Evolutionary conservation across 1,284 basidiomycete genomes (phyloP).

Genomic region (Ustilago curta): DNA sequence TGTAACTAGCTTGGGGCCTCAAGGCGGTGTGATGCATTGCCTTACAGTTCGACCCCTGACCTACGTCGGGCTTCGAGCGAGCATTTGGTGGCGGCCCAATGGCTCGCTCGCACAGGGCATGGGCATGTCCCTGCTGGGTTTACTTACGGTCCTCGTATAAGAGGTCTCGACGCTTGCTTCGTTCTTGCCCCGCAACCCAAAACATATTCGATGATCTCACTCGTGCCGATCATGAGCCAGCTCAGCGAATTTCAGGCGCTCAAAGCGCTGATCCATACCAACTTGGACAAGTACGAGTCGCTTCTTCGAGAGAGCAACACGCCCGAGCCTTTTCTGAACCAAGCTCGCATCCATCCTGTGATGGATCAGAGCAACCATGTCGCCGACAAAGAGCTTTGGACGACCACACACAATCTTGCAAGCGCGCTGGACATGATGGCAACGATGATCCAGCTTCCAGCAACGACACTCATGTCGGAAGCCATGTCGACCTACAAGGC

Average conservation of each 20-base stretch:
- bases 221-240: slow-evolving; percentile 5
- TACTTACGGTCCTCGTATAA: not conserved
- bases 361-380: slow-evolving; percentile 19
- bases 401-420: slow-evolving; percentile 9
- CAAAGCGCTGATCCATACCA: slow-evolving; percentile 25
- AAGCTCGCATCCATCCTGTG: slow-evolving; percentile 20
- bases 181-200: too few species aligned
- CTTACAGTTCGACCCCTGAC: not conserved
- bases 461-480: slow-evolving; percentile 21
- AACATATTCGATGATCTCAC: too few species aligned
- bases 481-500: slow-evolving; percentile 26
- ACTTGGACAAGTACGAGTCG: slow-evolving; percentile 28
- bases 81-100: not conserved
- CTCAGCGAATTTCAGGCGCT: slow-evolving; percentile 33
- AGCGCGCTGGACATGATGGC: slow-evolving; percentile 42
- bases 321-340: slow-evolving; percentile 26
- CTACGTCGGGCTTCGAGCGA: too few species aligned
- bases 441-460: slow-evolving; percentile 20
- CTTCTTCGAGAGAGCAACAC: slow-evolving; percentile 14
- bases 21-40: not conserved
- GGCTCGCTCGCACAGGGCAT: slow-evolving; percentile 3
- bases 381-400: slow-evolving; percentile 16
- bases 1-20: not conserved
- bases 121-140: too few species aligned
- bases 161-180: not conserved